phyloP scores from a whole-genome alignment of 2,329 filamentous ascomycete species.

The Exserohilum rostratum region DNA sequence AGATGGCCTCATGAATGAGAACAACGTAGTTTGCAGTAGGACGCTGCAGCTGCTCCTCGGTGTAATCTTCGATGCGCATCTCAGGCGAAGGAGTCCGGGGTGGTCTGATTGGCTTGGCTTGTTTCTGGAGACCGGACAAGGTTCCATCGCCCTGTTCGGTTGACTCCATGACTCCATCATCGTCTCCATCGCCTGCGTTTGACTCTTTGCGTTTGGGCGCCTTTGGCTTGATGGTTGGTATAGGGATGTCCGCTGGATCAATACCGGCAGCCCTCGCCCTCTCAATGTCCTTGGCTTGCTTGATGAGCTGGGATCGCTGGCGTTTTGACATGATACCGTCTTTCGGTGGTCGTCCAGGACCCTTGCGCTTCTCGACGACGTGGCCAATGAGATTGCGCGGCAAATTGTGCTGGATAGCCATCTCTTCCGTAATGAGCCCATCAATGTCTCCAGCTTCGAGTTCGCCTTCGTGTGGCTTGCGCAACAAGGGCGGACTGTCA shows the following conservation, averaged over 20 bases:
- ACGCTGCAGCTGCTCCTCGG: constrained; percentile 75
- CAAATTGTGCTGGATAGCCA: constrained; percentile 50
- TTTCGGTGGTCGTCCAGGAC: constrained; percentile 81
- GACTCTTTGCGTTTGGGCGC: constrained; percentile 45
- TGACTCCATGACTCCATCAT: constrained; percentile 41
- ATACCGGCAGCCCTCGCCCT: constrained; percentile 48
- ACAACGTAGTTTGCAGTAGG: constrained; percentile 68
- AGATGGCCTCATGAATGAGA: constrained; percentile 67
- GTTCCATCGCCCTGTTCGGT: constrained; percentile 47
- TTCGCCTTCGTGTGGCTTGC: constrained; percentile 38
- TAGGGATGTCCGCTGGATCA: constrained; percentile 45
- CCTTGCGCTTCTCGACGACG: constrained; percentile 67
- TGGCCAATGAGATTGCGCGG: constrained; percentile 51
- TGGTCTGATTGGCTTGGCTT: constrained; percentile 54
- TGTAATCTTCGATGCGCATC: constrained; percentile 68
- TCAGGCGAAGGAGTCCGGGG: constrained; percentile 66
- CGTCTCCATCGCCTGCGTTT: constrained; percentile 45
- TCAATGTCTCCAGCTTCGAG: constrained; percentile 42
- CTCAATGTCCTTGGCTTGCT: constrained; percentile 59
- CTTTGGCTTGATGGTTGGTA: constrained; percentile 44
- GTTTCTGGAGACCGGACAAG: constrained; percentile 50
- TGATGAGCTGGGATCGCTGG: constrained; percentile 69
- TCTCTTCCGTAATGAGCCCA: constrained; percentile 45
- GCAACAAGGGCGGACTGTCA: constrained; percentile 35
- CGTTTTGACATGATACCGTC: constrained; percentile 84